Evolutionary conservation across 2,329 filamentous ascomycete genomes (phyloP).

Genomic region (Cladosporium sp.): DNA sequence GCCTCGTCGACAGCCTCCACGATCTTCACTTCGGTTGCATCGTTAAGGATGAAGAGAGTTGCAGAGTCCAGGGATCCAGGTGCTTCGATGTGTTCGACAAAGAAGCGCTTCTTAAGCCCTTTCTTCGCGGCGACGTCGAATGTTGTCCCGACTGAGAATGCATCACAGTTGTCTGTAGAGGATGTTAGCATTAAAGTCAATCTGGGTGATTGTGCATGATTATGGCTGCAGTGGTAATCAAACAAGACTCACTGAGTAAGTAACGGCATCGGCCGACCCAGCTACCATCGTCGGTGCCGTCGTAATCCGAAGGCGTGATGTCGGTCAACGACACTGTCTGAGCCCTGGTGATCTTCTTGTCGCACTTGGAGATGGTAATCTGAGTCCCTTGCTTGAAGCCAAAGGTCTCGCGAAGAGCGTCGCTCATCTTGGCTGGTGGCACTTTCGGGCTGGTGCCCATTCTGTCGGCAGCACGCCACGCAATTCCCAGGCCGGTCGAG

Average conservation of each 20-base stretch:
- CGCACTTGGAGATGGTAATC: slow-evolving; percentile 60
- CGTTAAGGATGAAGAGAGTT: slow-evolving; percentile 25
- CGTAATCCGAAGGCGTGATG: slow-evolving; percentile 44
- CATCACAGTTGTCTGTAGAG: slow-evolving; percentile 58
- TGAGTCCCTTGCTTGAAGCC: slow-evolving; percentile 71
- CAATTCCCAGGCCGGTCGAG: slow-evolving; percentile 57
- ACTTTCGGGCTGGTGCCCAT: slow-evolving; percentile 59
- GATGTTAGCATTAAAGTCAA: slow-evolving; percentile 13
- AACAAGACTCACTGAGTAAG: background rate
- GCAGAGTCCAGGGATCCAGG: slow-evolving; percentile 22
- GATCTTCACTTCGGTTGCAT: slow-evolving; percentile 27
- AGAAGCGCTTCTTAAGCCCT: slow-evolving; percentile 62
- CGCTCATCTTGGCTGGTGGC: slow-evolving; percentile 70
- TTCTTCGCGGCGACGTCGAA: slow-evolving; percentile 65
- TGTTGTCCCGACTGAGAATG: slow-evolving; percentile 67
- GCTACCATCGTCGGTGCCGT: slow-evolving; percentile 35
- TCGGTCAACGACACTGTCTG: slow-evolving; percentile 63
- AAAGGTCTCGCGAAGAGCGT: slow-evolving; percentile 70
- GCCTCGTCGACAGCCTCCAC: background rate
- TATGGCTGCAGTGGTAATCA: background rate
- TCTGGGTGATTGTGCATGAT: slow-evolving; percentile 32
- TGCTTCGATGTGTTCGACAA: slow-evolving; percentile 56
- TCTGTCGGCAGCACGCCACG: slow-evolving; percentile 57
- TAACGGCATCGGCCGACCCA: slow-evolving; percentile 32
- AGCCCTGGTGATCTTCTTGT: slow-evolving; percentile 54